Conservation (phyloP, 768 basidiomycete species). For the Tricholoma flavovirens region DNA sequence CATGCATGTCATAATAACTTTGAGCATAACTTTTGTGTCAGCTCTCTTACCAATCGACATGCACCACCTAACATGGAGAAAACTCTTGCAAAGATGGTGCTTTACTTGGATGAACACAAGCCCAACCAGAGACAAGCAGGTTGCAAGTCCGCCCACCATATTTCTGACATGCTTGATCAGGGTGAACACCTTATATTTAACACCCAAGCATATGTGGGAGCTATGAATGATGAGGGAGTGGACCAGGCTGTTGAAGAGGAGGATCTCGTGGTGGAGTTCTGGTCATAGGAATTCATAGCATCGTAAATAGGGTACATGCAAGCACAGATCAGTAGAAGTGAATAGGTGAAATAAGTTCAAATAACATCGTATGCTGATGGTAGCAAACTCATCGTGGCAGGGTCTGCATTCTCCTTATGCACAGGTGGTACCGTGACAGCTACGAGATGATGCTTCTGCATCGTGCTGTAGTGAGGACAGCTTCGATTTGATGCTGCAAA, state of each 20-base stretch:
- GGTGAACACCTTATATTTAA: constrained; percentile 2
- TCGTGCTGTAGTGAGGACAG: neutral
- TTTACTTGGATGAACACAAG: constrained; percentile 9
- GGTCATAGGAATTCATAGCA: too few species aligned
- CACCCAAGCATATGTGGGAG: neutral
- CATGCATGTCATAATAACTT: constrained; percentile 16
- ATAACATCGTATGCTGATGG: neutral
- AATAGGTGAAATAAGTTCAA: too few species aligned
- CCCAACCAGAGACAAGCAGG: constrained; percentile 4
- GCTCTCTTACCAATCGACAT: constrained; percentile 18
- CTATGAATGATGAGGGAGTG: neutral
- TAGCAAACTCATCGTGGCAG: too few species aligned
- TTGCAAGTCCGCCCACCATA: constrained; percentile 1
- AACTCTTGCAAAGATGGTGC: constrained; percentile 13
- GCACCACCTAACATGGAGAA: constrained; percentile 20
- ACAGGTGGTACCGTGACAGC: neutral
- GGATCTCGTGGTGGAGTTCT: neutral
- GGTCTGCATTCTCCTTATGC: neutral
- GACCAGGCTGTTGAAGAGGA: neutral
- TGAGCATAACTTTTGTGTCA: constrained; percentile 19
- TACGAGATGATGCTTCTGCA: neutral
- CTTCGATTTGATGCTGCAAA: neutral
- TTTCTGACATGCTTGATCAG: constrained; percentile 13
- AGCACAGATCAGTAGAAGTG: too few species aligned
- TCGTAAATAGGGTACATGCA: too few species aligned